These are phyloP conservation scores for Podospora comata DNA, from an alignment of 495 filamentous ascomycete genomes.

Conservation along the genomic window DNA sequence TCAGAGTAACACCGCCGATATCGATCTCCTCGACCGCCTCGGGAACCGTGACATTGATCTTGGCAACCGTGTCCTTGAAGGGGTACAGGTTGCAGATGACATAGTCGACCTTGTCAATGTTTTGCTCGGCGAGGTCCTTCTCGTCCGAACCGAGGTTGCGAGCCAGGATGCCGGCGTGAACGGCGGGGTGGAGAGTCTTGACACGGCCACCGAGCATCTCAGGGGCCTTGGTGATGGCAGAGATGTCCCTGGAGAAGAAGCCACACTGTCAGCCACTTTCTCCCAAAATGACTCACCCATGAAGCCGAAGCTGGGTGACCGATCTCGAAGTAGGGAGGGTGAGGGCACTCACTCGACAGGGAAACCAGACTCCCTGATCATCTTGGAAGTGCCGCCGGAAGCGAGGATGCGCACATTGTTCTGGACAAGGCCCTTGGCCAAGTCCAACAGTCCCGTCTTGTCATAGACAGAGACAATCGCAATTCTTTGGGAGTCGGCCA, in stretches of 20 bases:
- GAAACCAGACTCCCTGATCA: conserved; percentile 94
- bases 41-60: conserved; percentile 91
- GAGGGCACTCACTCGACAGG: conserved; percentile 69
- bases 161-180: conserved; percentile 90
- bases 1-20: conserved; percentile 94
- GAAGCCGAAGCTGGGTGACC: conserved; percentile 1
- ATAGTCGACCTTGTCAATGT: conserved; percentile 96
- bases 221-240: conserved; percentile 94
- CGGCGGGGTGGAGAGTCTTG: conserved; percentile 94
- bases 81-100: conserved; percentile 98
- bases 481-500: conserved; percentile 46
- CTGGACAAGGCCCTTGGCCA: conserved; percentile 90
- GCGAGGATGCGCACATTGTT: conserved; percentile 89
- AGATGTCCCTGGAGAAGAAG: conserved; percentile 70
- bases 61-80: conserved; percentile 95
- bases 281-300: background rate
- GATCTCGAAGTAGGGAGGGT: background rate
- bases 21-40: conserved; percentile 99
- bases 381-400: conserved; percentile 86
- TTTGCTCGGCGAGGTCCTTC: conserved; percentile 93
- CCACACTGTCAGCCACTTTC: conserved; percentile 6
- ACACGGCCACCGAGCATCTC: conserved; percentile 96
- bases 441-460: conserved; percentile 94
- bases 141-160: conserved; percentile 89
- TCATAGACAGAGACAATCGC: conserved; percentile 98